Conservation (phyloP, 2,329 filamentous ascomycete species). For the Drechslerella stenobrocha region DNA sequence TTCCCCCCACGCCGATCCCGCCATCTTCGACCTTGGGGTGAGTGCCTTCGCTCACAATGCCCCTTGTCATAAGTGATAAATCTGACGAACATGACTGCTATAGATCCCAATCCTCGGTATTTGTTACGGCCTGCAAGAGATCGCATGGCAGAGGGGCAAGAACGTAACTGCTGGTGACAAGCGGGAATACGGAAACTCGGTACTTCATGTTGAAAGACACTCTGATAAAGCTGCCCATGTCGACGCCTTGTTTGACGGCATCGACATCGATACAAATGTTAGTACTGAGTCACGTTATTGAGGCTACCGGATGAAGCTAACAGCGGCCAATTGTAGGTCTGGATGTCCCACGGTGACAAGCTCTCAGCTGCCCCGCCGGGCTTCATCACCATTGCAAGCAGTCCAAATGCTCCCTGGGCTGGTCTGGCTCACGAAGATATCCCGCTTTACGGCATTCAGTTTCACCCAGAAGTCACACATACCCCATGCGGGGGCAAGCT, state of each 20-base stretch:
- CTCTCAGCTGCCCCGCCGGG: constrained; percentile 71
- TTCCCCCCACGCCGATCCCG: constrained; percentile 78
- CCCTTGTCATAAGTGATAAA: constrained; percentile 50
- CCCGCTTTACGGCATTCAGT: constrained; percentile 69
- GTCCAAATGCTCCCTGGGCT: constrained; percentile 75
- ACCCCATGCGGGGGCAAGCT: constrained; percentile 71
- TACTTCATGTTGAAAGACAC: constrained; percentile 65
- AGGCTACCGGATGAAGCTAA: constrained; percentile 1
- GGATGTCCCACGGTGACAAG: constrained; percentile 91
- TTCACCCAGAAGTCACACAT: constrained; percentile 83
- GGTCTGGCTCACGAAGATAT: constrained; percentile 70
- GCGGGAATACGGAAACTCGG: constrained; percentile 72
- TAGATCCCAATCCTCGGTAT: constrained; percentile 62
- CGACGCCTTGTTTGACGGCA: constrained; percentile 75
- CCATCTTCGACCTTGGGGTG: constrained; percentile 74
- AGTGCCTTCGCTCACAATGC: constrained; percentile 55
- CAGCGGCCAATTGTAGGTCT: constrained; percentile 59
- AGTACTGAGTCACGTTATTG: neutral
- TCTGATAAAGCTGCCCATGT: constrained; percentile 65
- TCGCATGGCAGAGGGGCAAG: constrained; percentile 69
- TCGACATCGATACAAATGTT: constrained; percentile 69
- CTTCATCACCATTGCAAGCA: constrained; percentile 74
- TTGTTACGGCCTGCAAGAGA: constrained; percentile 70
- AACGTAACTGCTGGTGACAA: constrained; percentile 69
- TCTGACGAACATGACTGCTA: constrained; percentile 47